Base-by-base conservation (phyloP, 495 filamentous ascomycete species). In the Penicillium turbatum region DNA sequence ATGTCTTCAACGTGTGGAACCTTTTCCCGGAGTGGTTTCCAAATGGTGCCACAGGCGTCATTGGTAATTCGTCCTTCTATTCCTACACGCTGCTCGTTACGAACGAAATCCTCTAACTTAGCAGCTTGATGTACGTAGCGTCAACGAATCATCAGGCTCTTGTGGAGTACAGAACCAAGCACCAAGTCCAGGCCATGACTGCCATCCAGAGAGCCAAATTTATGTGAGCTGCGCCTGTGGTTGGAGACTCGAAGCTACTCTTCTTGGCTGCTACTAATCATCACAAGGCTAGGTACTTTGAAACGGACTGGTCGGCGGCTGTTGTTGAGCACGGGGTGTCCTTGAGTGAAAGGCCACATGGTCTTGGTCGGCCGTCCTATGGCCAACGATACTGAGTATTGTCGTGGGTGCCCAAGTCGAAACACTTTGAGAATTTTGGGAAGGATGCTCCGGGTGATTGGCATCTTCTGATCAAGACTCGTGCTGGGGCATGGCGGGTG, bases 371-470 rank as follows among this genome's bases (percentile, higher is more conserved):
- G 19, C 42, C 42, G 17, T 45, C 42, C 1, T 45, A 45, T 6
- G 17, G n/a, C 31, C 4, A 45, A 56, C 49, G 53, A 30, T 53
- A 70, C 49, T 63, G 67, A 15, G 54, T 68, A 49, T 65, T 69
- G 36, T 61, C 59, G 8, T 52, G 57, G 29, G 60, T 77, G 59
- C 62, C 70, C 30, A 7, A 42, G 43, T 31, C 42, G 54, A 9
- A 54, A 61, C 17, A 29, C 50, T 17, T 30, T 51, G 11, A 39
- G 31, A 6, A 63, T 78, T 12, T 76, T 19, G 76, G 76, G 1
- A 74, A 77, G 59, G 75, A 78, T 51, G 59, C 54, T 5, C 63
- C 62, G 30, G 76, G 73, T 2, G 74, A 77, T 56, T 79, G 74
- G 45, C 75, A 73, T 74, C 42, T 75, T n/a, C 11, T 43, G 41